Percentiles rank a stretch among this genome's conserved stretches.
These are phyloP conservation scores for Colletotrichum cereale DNA, from an alignment of 2,329 filamentous ascomycete genomes.

Conservation along the genomic window DNA sequence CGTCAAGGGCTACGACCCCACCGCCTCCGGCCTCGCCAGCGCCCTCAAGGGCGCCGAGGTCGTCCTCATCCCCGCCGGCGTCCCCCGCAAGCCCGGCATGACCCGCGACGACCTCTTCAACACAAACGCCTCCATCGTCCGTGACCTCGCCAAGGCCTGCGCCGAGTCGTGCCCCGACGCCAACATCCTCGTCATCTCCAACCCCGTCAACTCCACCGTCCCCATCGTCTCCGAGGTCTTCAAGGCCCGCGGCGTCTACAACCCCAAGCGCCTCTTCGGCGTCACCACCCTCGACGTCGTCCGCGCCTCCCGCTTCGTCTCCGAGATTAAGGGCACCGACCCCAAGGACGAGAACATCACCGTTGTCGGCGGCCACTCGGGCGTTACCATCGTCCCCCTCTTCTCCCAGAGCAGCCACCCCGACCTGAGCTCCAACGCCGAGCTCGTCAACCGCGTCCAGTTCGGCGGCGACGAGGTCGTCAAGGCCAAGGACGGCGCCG, in stretches of 20 bases:
- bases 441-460: conserved; percentile 93
- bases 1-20: conserved; percentile 90
- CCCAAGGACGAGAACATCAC: conserved; percentile 94
- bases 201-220: conserved; percentile 99
- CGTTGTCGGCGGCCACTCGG: conserved; percentile 96
- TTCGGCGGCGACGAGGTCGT: conserved; percentile 99
- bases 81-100: conserved; percentile 99
- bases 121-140: conserved; percentile 99
- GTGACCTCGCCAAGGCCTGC: conserved; percentile 95
- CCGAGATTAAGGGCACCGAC: conserved; percentile 90
- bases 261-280: conserved; percentile 99
- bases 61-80: conserved; percentile 97
- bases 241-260: conserved; percentile 96
- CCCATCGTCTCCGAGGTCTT: conserved; percentile 97
- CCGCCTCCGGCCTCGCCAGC: conserved; percentile 78
- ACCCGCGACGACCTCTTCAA: conserved; percentile 99
- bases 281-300: conserved; percentile 99
- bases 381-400: conserved; percentile 97
- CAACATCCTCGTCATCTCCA: conserved; percentile 97
- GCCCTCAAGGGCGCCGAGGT: conserved; percentile 91
- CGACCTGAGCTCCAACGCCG: conserved; percentile 81
- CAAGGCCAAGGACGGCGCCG: conserved; percentile 98
- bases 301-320: conserved; percentile 97
- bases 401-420: conserved; percentile 94
- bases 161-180: conserved; percentile 91